A percentile compares a stretch with the other conserved stretches of the same genome.
These are phyloP conservation scores for Metarhizium anisopliae DNA, from an alignment of 2,329 filamentous ascomycete species.

Conservation along the genomic window DNA sequence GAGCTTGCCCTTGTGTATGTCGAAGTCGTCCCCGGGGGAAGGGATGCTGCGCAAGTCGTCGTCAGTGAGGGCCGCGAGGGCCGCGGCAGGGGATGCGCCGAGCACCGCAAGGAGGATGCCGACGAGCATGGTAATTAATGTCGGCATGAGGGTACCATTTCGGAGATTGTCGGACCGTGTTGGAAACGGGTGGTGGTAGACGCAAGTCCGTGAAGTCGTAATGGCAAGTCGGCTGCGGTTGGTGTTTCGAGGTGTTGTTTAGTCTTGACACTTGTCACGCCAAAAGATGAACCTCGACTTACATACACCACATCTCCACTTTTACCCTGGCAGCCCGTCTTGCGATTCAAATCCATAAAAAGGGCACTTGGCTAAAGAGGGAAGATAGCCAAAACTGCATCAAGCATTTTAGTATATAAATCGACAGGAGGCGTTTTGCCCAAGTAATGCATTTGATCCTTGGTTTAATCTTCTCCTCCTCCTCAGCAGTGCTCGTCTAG, in stretches of 20 bases:
- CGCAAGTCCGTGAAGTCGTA: neutral
- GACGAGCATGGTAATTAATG: constrained; percentile 5
- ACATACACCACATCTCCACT: neutral
- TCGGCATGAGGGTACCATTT: neutral
- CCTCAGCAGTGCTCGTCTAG: no score
- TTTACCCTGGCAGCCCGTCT: neutral
- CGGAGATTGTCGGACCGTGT: neutral
- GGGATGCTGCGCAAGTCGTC: constrained; percentile 63
- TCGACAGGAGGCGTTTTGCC: no score
- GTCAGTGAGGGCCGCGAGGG: constrained; percentile 57
- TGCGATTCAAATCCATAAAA: no score
- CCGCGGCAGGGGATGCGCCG: constrained; percentile 15
- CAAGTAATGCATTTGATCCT: no score
- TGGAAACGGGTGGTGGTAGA: no score
- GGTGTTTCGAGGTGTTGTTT: neutral
- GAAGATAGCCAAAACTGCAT: no score
- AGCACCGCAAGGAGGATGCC: neutral
- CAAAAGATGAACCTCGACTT: no score
- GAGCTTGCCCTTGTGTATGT: constrained; percentile 66
- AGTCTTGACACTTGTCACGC: neutral
- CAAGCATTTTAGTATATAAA: no score
- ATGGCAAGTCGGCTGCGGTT: neutral
- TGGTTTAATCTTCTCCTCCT: no score
- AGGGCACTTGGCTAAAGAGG: no score
- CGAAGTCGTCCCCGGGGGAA: constrained; percentile 64